Evolutionary conservation across 768 basidiomycete species (phyloP), one percentile per base, ranked within the genome.

Genomic region (Pulveroboletus sp.): DNA sequence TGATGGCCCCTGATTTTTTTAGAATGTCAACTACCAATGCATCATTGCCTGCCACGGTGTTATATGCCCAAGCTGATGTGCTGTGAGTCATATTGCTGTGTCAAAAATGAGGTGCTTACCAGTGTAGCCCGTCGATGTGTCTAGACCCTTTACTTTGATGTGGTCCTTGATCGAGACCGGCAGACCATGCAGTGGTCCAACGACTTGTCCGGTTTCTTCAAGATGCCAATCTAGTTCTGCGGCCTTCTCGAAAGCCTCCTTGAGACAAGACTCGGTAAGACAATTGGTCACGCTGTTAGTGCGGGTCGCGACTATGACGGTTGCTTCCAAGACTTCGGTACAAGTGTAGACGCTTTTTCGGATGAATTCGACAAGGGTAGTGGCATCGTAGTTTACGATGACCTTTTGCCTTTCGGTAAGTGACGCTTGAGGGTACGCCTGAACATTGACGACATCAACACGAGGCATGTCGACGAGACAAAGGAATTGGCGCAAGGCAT

Each of bases 231-330:
- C 82, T 19, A 84, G 67, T 52, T 79, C 67, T 41, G 57, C 64
- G 5, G 83, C 82, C 35, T 73, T 68, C 43, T 61, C 52, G 36
- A 80, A 62, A 4, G 73, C 78, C n/a, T 76, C 70, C 19, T 78
- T 74, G 51, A 81, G 69, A 51, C 80, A 81, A 41, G 83, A 76
- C 50, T 84, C 81, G 14, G 79, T 78, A 19, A 82, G 62, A 56
- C 80, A 82, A 52, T 78, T 78, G 6, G 76, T 76, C 45, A 60
- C 49, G 29, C 68, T 56, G 42, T 67, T 69, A n/a, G 66, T 55
- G 6, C 56, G 57, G 43, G 64, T 45, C 2, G 66, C 64, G 32
- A 55, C 62, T 24, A 47, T 62, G 52, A 66, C 55, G n/a, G 52
- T 43, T 49, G 68, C 66, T 20, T 27, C 55, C 43, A 67, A 50